These are phyloP conservation scores for Melampsora larici-populina DNA, from an alignment of 1,284 basidiomycete genomes.

Conservation along the genomic window DNA sequence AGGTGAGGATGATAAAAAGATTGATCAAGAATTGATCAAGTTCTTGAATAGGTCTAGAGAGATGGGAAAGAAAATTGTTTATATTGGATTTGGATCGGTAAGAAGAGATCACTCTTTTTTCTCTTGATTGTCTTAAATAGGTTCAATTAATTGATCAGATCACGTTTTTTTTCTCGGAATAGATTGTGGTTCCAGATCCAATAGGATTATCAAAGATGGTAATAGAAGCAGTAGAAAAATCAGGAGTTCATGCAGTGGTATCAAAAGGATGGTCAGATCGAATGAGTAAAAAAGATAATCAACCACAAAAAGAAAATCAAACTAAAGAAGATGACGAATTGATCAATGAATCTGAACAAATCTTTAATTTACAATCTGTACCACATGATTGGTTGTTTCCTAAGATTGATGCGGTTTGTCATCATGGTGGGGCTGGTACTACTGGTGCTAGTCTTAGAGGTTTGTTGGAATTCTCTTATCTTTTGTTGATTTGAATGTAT, in stretches of 20 bases:
- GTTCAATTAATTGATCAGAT: neutral
- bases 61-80: slow-evolving; percentile 81
- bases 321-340: slow-evolving; percentile 45
- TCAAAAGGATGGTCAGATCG: slow-evolving; percentile 98
- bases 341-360: slow-evolving; percentile 22
- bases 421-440: slow-evolving; percentile 95
- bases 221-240: slow-evolving; percentile 71
- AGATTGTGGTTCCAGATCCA: slow-evolving; percentile 87
- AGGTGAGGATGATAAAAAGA: slow-evolving; percentile 56
- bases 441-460: slow-evolving; percentile 87
- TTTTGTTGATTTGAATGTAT: neutral
- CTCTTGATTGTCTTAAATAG: neutral
- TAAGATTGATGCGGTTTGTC: slow-evolving; percentile 88
- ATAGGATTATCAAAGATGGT: slow-evolving; percentile 84
- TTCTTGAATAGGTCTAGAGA: slow-evolving; percentile 77
- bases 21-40: slow-evolving; percentile 76
- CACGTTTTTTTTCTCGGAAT: slow-evolving; percentile 58
- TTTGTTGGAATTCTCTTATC: slow-evolving; percentile 53
- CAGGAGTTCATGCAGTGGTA: slow-evolving; percentile 65
- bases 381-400: slow-evolving; percentile 97
- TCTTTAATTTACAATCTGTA: slow-evolving; percentile 67
- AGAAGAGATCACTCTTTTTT: neutral
- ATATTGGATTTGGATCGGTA: slow-evolving; percentile 91
- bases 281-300: slow-evolving; percentile 52
- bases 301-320: slow-evolving; percentile 46